These are phyloP conservation scores for Sphenostylis stenocarpa DNA, from an alignment of 306 rosid species.

Conservation along the genomic window DNA sequence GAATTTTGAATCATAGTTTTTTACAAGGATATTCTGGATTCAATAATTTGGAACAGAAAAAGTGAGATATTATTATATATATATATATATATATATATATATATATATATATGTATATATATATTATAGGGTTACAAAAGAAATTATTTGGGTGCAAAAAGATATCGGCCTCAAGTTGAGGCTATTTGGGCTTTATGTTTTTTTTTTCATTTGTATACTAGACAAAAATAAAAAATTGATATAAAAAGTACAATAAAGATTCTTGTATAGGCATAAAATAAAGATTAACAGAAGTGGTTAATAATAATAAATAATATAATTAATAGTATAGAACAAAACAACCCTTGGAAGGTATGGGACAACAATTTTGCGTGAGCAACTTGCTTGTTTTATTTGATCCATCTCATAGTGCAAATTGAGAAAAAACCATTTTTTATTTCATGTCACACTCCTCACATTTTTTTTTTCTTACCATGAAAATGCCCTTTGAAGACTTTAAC, in stretches of 20 bases:
- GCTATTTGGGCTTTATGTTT: neutral
- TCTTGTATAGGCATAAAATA: no score
- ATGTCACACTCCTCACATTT: slow-evolving; percentile 9
- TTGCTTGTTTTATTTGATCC: slow-evolving; percentile 31
- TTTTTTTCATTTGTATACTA: neutral
- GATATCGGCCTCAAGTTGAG: neutral
- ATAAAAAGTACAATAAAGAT: no score
- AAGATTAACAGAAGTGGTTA: neutral
- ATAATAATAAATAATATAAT: neutral
- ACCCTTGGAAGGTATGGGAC: neutral
- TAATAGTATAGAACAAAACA: neutral
- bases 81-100: no score
- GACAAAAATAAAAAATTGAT: no score
- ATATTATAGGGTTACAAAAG: no score
- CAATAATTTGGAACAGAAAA: no score
- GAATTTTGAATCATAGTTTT: no score
- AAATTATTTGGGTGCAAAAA: no score
- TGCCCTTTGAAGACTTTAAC: slow-evolving; percentile 29
- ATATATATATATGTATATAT: no score
- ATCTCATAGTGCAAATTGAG: neutral
- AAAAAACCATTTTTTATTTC: slow-evolving; percentile 28
- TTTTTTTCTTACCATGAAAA: slow-evolving; percentile 22
- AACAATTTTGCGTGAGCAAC: neutral
- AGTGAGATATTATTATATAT: no score
- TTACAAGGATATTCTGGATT: no score